Percentiles rank a stretch among this genome's conserved stretches.
These are phyloP conservation scores for Paramecium biaurelia DNA, from an alignment of 73 alveolate genomes.

Conservation along the genomic window DNA sequence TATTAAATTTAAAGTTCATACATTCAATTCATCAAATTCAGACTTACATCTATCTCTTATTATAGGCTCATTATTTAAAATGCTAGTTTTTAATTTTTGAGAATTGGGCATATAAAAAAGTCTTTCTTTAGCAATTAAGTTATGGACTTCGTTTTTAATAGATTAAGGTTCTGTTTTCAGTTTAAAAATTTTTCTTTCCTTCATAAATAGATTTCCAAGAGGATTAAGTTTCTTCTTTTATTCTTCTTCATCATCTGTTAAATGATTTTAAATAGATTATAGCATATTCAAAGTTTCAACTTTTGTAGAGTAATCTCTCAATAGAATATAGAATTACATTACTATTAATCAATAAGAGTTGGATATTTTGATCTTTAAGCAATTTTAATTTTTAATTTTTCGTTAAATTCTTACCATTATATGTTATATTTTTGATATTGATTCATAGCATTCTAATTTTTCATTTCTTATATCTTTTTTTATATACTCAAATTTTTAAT, in stretches of 20 bases:
- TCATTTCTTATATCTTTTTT: background rate
- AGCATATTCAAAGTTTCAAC: background rate
- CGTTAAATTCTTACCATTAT: background rate
- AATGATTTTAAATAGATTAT: background rate
- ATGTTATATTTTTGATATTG: background rate
- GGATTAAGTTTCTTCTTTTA: background rate
- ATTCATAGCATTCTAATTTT: background rate
- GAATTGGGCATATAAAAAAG: background rate
- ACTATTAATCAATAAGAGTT: background rate
- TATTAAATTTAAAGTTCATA: background rate
- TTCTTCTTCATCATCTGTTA: slow-evolving; percentile 16
- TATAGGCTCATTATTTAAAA: background rate
- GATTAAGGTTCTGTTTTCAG: background rate
- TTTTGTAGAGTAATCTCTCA: background rate
- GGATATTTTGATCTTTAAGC: background rate
- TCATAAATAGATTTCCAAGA: background rate
- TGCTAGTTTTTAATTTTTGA: background rate
- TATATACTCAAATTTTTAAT: background rate
- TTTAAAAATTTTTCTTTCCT: background rate
- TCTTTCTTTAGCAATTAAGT: background rate
- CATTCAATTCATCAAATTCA: background rate
- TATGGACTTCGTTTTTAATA: background rate
- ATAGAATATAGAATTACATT: background rate
- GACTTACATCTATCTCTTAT: background rate
- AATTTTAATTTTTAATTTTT: background rate